A percentile compares a stretch with the other conserved stretches of the same genome.
Evolutionary conservation across 202 grass and related monocot species (phyloP).

Genomic region (Dendrocalamus latiflorus): DNA sequence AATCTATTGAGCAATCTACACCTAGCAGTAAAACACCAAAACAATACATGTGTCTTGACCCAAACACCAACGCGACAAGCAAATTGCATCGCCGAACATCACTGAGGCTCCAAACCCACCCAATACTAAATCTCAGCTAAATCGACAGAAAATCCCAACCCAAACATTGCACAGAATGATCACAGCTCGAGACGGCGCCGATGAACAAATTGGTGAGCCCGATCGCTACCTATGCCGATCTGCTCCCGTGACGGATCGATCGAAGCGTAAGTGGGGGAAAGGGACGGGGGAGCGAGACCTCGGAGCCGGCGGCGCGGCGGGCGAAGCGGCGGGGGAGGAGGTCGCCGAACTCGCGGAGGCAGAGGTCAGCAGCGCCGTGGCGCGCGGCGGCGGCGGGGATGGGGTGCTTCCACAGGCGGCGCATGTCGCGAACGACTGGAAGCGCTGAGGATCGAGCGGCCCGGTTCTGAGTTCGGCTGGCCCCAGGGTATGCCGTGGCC

Average conservation of each 20-base stretch:
- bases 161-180: neutral
- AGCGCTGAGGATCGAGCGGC: too few species aligned
- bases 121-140: neutral
- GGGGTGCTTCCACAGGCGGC: slow-evolving; percentile 31
- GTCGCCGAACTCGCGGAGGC: slow-evolving; percentile 52
- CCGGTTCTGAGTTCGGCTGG: too few species aligned
- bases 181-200: neutral
- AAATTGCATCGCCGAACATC: neutral
- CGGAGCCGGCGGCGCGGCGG: slow-evolving; percentile 49
- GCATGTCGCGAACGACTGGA: too few species aligned
- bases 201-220: neutral
- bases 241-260: neutral
- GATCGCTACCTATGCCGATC: slow-evolving; percentile 11
- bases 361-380: slow-evolving; percentile 38
- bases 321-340: slow-evolving; percentile 50
- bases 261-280: neutral
- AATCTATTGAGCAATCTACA: neutral
- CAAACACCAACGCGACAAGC: neutral
- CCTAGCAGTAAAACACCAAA: neutral
- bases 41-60: neutral
- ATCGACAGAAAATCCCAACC: neutral
- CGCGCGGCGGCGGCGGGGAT: slow-evolving; percentile 13
- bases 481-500: too few species aligned
- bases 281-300: slow-evolving; percentile 26
- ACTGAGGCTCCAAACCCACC: neutral